These are phyloP conservation scores for Cercophora scortea DNA, from an alignment of 495 filamentous ascomycete species.

Conservation along the genomic window DNA sequence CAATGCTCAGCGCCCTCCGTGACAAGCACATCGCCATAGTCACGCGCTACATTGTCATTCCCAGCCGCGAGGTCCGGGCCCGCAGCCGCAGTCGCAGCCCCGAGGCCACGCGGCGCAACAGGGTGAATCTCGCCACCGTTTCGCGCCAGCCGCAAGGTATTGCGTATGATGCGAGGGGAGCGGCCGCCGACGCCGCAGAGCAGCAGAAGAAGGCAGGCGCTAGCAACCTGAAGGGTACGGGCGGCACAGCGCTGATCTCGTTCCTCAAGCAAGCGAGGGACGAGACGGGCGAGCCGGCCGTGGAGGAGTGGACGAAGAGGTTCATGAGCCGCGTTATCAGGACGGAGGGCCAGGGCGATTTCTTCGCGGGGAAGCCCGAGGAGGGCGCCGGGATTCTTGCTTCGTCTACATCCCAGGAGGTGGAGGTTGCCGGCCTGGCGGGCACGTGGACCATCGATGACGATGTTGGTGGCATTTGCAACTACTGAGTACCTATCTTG, in stretches of 20 bases:
- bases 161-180: conserved; percentile 17
- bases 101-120: conserved; percentile 27
- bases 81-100: conserved; percentile 39
- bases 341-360: conserved; percentile 38
- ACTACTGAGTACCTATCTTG: conserved; percentile 21
- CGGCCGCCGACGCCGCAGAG: conserved; percentile 3
- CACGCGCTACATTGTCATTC: conserved; percentile 87
- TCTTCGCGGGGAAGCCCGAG: conserved; percentile 55
- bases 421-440: conserved; percentile 70
- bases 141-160: conserved; percentile 38
- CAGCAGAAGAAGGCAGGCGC: conserved; percentile 30
- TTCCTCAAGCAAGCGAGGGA: conserved; percentile 94
- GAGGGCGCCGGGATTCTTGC: conserved; percentile 14
- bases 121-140: conserved; percentile 60
- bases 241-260: conserved; percentile 84
- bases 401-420: conserved; percentile 43
- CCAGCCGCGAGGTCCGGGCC: conserved; percentile 40
- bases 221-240: conserved; percentile 71
- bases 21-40: conserved; percentile 97
- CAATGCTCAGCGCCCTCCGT: conserved; percentile 82
- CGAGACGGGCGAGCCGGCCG: conserved; percentile 88
- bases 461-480: conserved; percentile 52
- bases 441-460: conserved; percentile 83
- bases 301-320: conserved; percentile 72
- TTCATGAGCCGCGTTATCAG: conserved; percentile 54